Percentiles rank a stretch among this genome's conserved stretches.
Evolutionary conservation across 2,329 filamentous ascomycete genomes (phyloP).

Genomic region (Claviceps sorghi): DNA sequence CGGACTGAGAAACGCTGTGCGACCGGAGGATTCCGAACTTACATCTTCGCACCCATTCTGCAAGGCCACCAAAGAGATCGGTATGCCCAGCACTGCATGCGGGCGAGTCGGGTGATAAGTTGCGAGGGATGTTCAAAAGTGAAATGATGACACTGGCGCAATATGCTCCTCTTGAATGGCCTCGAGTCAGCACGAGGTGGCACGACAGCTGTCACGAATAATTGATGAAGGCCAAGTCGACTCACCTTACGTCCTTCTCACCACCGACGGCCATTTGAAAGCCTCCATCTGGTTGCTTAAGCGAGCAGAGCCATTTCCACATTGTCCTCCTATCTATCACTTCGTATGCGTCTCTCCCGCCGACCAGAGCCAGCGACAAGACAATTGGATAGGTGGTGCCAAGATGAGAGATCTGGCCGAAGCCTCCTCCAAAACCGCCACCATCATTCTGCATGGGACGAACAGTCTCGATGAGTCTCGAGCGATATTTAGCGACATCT

Average conservation of each 20-base stretch:
- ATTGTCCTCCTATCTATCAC: slow-evolving; percentile 68
- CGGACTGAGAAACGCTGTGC: slow-evolving; percentile 3
- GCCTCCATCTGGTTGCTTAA: slow-evolving; percentile 82
- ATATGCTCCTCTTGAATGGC: slow-evolving; percentile 59
- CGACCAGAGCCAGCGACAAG: slow-evolving; percentile 64
- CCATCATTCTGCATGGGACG: slow-evolving; percentile 64
- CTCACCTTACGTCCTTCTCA: slow-evolving; percentile 76
- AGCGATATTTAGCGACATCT: slow-evolving; percentile 52
- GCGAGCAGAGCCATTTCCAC: slow-evolving; percentile 77
- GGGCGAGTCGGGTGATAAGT: slow-evolving; percentile 59
- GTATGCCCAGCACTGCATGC: slow-evolving; percentile 47
- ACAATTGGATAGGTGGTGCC: slow-evolving; percentile 79
- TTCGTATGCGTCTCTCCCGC: slow-evolving; percentile 57
- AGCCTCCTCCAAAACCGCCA: slow-evolving; percentile 88
- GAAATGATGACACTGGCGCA: slow-evolving; percentile 77
- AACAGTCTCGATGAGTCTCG: slow-evolving; percentile 60
- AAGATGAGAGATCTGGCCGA: slow-evolving; percentile 77
- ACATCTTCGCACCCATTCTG: slow-evolving; percentile 70
- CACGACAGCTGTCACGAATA: slow-evolving; percentile 7
- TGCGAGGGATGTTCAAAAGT: slow-evolving; percentile 67
- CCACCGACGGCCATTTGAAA: slow-evolving; percentile 77
- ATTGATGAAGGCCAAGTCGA: neutral
- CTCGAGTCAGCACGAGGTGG: slow-evolving; percentile 5
- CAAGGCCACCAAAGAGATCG: slow-evolving; percentile 55
- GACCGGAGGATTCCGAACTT: slow-evolving; percentile 22